These are phyloP conservation scores for Metschnikowia dekortorum DNA, from an alignment of 805 yeast genomes.

Conservation along the genomic window DNA sequence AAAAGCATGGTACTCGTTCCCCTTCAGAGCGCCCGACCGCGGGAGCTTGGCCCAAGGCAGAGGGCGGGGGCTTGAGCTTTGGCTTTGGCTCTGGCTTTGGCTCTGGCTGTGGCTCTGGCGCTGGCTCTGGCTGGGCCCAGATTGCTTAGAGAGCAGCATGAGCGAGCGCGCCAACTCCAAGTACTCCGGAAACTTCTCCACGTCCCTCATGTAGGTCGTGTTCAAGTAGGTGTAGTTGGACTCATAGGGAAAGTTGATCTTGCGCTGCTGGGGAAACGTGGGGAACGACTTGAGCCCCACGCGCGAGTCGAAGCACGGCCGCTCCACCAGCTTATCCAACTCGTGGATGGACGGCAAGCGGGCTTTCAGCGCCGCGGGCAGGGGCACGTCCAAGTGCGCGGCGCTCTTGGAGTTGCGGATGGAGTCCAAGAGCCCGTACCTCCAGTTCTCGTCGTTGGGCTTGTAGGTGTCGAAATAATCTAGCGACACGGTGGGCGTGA, in stretches of 20 bases:
- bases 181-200: constrained; percentile 45
- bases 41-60: no score
- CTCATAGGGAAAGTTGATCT: constrained; percentile 50
- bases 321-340: constrained; percentile 10
- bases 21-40: no score
- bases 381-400: background rate
- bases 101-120: no score
- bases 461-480: constrained; percentile 44
- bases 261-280: constrained; percentile 22
- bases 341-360: constrained; percentile 13
- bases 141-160: constrained; percentile 28
- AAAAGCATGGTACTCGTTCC: no score
- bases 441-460: constrained; percentile 43
- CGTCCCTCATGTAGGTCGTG: constrained; percentile 46
- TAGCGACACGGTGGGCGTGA: constrained; percentile 36
- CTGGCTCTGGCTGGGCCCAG: no score
- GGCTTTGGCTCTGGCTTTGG: no score
- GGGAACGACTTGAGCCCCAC: constrained; percentile 26
- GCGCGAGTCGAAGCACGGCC: constrained; percentile 37
- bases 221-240: constrained; percentile 49
- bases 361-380: background rate
- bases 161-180: constrained; percentile 44
- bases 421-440: constrained; percentile 36
- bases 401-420: constrained; percentile 21
- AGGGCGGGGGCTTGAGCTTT: no score